phyloP scores from a whole-genome alignment of 345 rosid genomes.

The Salix udensis region DNA sequence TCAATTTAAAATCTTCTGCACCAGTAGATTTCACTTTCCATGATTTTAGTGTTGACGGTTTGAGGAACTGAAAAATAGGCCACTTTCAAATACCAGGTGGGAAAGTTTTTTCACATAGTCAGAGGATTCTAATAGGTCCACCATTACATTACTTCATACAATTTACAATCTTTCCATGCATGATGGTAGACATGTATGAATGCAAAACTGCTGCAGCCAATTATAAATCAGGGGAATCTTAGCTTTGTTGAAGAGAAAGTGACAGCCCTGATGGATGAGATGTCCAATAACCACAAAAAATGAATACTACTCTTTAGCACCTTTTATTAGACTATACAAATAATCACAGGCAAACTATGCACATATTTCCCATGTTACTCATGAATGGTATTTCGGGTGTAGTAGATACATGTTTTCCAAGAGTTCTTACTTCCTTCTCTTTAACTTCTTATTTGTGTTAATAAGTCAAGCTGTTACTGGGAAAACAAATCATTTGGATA shows the following conservation, averaged over 20 bases:
- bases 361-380: background rate
- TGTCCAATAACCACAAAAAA: background rate
- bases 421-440: background rate
- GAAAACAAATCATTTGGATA: background rate
- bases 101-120: no score
- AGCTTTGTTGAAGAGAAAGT: background rate
- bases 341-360: background rate
- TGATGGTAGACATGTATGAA: background rate
- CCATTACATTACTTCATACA: background rate
- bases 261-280: background rate
- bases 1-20: background rate
- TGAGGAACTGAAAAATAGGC: background rate
- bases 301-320: background rate
- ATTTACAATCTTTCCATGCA: background rate
- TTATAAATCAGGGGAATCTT: background rate
- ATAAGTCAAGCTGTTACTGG: background rate
- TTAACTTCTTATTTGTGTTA: background rate
- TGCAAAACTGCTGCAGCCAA: background rate
- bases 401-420: background rate
- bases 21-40: background rate
- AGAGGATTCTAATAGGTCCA: background rate
- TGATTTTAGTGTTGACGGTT: background rate
- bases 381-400: background rate
- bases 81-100: background rate
- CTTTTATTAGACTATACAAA: background rate